Evolutionary conservation across 2,329 filamentous ascomycete species (phyloP).

Genomic region (Emmonsiellopsis sp.): DNA sequence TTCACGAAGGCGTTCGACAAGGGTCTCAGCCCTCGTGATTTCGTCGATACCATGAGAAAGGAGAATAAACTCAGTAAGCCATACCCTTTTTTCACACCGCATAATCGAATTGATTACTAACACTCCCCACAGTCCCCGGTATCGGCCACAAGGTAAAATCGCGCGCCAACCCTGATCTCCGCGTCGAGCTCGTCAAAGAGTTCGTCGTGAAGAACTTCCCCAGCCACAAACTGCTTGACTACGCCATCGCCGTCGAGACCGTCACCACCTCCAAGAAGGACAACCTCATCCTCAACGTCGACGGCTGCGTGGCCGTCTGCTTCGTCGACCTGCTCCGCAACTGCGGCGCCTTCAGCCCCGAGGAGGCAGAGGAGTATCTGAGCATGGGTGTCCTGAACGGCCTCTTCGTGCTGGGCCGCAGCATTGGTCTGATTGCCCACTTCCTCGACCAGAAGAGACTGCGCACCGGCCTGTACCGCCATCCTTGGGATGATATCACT

Average conservation of each 20-base stretch:
- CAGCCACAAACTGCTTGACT: slow-evolving; percentile 95
- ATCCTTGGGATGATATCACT: slow-evolving; percentile 98
- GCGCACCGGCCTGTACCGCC: slow-evolving; percentile 94
- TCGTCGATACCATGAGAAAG: slow-evolving; percentile 98
- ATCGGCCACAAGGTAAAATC: slow-evolving; percentile 99
- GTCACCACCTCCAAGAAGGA: slow-evolving; percentile 99
- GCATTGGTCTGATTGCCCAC: slow-evolving; percentile 98
- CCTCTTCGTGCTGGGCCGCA: slow-evolving; percentile 94
- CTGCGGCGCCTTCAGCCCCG: slow-evolving; percentile 89
- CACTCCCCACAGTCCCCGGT: slow-evolving; percentile 60
- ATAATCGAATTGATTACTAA: slow-evolving; percentile 17
- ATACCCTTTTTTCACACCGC: background rate
- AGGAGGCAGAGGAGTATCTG: slow-evolving; percentile 98
- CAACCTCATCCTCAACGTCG: slow-evolving; percentile 98
- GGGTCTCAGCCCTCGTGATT: slow-evolving; percentile 95
- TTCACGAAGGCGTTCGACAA: slow-evolving; percentile 98
- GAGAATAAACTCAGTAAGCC: slow-evolving; percentile 91
- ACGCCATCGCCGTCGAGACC: slow-evolving; percentile 92
- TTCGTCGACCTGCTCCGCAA: slow-evolving; percentile 97
- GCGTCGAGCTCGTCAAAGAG: slow-evolving; percentile 98
- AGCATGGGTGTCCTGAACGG: slow-evolving; percentile 99
- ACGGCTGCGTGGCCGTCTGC: slow-evolving; percentile 96
- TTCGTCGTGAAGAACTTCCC: slow-evolving; percentile 97
- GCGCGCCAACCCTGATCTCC: slow-evolving; percentile 98
- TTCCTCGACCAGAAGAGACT: slow-evolving; percentile 99